Base-by-base conservation (phyloP, 148 eudicot species). In the Fagopyrum esculentum region DNA sequence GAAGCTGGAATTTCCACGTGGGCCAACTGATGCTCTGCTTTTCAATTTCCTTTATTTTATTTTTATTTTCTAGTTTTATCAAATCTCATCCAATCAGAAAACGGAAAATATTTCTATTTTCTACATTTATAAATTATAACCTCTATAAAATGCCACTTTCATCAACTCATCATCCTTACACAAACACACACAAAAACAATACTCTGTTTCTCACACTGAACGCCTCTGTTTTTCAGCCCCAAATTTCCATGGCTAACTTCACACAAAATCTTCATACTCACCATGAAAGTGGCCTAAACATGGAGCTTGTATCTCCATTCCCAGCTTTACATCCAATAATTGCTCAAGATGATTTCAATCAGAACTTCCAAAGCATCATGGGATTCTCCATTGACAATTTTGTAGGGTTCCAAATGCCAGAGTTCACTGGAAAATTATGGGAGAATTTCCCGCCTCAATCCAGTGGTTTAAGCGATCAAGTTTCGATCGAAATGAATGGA, bases 1-100 rank as follows among this genome's bases (percentile, higher is more conserved):
- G 85, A 86, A 80, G 77, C 81, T 78, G 56, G 69, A 69, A 45
- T 44, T 79, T 75, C 91, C 86, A 88, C 85, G 82, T 86, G 79
- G 74, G 78, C 64, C 51, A 35, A 35, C 70, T 64, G 70, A 64
- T 22, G 45, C 46, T 40, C 45, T 64, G 70, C 44, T 64, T 64
- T 44, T 61, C 15, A 26, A 29, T 61, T 12, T 64, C 40, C 9
- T 11, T 66, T 40, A 40, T 66, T 43, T 66, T 3, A 35, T 35
- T 66, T 3, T 22, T 63, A 13, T 43, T 59, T 59, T 5, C 17
- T n/a, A 8, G 5, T 7, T 35, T 13, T 35, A 12, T 40, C 9
- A 40, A 66, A 46, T 45, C 15, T 66, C 46, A 66, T 66, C 71
- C 71, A 66, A 13, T 66, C 2, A 30, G 44, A 30, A 30, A 63